These are phyloP conservation scores for Ballota nigra DNA, from an alignment of 257 asterid species.

Conservation along the genomic window DNA sequence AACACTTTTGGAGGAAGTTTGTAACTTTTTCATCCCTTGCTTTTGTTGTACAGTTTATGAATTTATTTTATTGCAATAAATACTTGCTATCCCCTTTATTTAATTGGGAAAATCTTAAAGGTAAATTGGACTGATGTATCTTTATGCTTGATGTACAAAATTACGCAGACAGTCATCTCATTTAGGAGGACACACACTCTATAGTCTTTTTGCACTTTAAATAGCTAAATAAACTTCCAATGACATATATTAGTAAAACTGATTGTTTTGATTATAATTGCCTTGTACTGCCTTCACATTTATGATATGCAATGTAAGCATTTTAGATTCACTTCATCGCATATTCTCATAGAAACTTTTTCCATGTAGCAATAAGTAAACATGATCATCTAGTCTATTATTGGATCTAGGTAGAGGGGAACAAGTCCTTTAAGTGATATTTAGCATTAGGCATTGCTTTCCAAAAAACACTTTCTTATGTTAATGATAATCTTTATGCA, in stretches of 20 bases:
- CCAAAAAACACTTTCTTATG: neutral
- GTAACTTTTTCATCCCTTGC: slow-evolving; percentile 30
- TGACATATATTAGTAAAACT: neutral
- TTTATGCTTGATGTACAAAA: neutral
- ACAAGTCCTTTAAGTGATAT: neutral
- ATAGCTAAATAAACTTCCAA: slow-evolving; percentile 1
- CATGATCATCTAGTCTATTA: neutral
- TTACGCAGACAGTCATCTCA: neutral
- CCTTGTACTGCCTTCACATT: neutral
- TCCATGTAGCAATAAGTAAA: neutral
- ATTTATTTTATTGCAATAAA: neutral
- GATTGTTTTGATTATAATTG: neutral
- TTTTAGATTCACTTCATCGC: neutral
- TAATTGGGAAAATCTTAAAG: neutral
- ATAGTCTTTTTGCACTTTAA: neutral
- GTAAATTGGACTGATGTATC: neutral
- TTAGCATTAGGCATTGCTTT: neutral
- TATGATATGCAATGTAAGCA: neutral
- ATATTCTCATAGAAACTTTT: neutral
- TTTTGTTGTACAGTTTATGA: slow-evolving; percentile 5
- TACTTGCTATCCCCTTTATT: neutral
- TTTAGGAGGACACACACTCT: neutral
- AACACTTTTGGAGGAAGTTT: slow-evolving; percentile 57
- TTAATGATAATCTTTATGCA: neutral
- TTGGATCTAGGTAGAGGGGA: neutral